Evolutionary conservation across 108 stramenopile genomes (phyloP), one percentile per base, ranked within the genome.

Genomic region (Stephanodiscus triporus): DNA sequence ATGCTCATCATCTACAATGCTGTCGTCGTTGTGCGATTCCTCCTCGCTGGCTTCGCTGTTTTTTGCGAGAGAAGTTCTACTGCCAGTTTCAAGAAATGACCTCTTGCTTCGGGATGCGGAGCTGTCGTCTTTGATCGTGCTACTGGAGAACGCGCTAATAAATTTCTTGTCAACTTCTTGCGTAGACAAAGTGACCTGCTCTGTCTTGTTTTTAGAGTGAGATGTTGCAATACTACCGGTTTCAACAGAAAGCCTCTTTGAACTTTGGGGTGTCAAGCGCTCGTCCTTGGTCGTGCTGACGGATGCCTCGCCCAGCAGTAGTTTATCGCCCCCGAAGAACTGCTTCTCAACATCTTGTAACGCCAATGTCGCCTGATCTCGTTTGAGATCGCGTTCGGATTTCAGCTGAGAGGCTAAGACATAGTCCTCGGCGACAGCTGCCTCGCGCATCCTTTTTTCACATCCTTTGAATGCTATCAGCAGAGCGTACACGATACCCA

Each of bases 391-490:
- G 17, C 81, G 66, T 58, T 82, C 78, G n/a, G 23, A 49, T 49
- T 85, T 85, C n/a, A 85, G 77, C 13, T 66, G 70, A 16, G 81
- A 72, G 16, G 84, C 84, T 49, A 64, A 47, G 6, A 54, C 73
- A 36, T 80, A 85, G 27, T 85, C 82, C 45, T 85, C 84, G 13
- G 32, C 37, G 6, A 42, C 57, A 10, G 84, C 84, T 19, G 84
- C 77, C 8, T 75, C 45, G 19, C 53, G 60, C 84, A 85, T 85
- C 19, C 62, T 49, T 1, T 45, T 65, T 47, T 76, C 77, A 55
- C 78, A 43, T 23, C 79, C 80, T 16, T 79, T 75, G 59, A 75
- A 81, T 22, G 74, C 45, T 27, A 76, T 70, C 19, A 81, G 36
- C 7, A 80, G 45, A 17, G 73, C 62, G 40, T 81, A 79, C 9